Evolutionary conservation across 2,329 filamentous ascomycete species (phyloP), one percentile per base, ranked within the genome.

Genomic region (Fusarium aywerte): DNA sequence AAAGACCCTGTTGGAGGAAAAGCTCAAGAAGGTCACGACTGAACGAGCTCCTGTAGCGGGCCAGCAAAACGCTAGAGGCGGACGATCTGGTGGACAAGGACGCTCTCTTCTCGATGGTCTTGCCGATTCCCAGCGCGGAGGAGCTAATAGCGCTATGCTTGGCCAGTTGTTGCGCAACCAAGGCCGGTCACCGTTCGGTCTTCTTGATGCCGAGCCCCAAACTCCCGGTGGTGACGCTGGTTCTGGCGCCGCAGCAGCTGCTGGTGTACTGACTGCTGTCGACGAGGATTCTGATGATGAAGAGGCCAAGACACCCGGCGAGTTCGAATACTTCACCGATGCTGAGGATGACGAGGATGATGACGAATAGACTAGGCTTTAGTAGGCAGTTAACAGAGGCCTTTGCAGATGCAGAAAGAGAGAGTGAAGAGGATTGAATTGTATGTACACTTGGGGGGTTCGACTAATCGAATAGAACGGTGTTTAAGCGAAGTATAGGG

Each of bases 1-100:
- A 45, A 96, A 97, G 78, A 83, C 89, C 18, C 85, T 96, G 9
- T 86, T 99, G 45, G 96, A 98, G 77, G 89, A 98, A 79, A 97
- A 96, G 82, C 87, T 97, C 39, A 96, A 94, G 85, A 97, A 96
- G 78, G 85, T 86, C 5, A 85, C 85, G 2, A 87, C 83, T 0
- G 88, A 90, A 72, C 87, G 85, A 55, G 87, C 88, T 0, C 86
- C 87, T 3, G 83, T 88, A 4, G 85, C 83, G n/a, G 75, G 80
- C n/a, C 79, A 79, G 53, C 69, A 73, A 35, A 58, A 54, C 49
- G 68, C 72, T 7, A 66, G 76, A 42, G 74, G 72, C 32, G 76
- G 78, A 23, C 69, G 79, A 52, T 73, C 80, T 56, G 74, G 77
- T 39, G 68, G 63, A 18, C 64, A 63, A 21, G 73, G 73, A 65